phyloP scores from a whole-genome alignment of 176 grass and related monocot species.

The Carex cristatella region DNA sequence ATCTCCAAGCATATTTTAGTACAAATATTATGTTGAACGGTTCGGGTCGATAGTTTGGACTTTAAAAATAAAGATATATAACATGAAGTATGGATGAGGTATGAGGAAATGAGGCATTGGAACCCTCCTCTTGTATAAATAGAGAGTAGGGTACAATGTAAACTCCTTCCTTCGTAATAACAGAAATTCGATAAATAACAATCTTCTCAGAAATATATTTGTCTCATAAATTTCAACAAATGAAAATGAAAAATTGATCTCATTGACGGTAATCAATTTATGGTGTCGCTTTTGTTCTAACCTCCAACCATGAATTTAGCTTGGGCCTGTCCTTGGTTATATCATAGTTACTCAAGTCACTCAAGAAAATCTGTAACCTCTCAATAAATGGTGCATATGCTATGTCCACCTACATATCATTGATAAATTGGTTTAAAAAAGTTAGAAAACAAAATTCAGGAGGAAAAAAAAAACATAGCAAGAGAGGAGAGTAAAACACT shows the following conservation, averaged over 20 bases:
- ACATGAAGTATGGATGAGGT: no score
- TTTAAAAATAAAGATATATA: no score
- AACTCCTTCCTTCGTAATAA: no score
- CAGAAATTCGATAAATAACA: no score
- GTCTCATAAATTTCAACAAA: no score
- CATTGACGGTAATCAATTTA: neutral
- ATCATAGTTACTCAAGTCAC: slow-evolving; percentile 49
- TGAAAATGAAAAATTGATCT: neutral
- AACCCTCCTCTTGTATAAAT: no score
- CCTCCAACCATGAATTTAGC: slow-evolving; percentile 49
- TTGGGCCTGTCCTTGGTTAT: slow-evolving; percentile 54
- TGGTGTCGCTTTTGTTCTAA: neutral
- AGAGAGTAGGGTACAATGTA: no score
- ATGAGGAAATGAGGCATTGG: no score
- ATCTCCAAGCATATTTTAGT: no score
- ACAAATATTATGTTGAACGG: no score
- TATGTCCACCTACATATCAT: slow-evolving; percentile 47
- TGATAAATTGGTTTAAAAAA: neutral
- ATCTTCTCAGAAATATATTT: no score
- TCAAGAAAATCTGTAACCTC: slow-evolving; percentile 50
- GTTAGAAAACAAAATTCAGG: neutral
- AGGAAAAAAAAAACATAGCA: neutral
- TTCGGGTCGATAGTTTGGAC: no score
- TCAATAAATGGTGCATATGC: slow-evolving; percentile 67
- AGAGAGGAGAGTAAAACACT: neutral